Evolutionary conservation across 148 eudicot species (phyloP), one percentile per base, ranked within the genome.

Genomic region (Tetragonia tetragonoides): DNA sequence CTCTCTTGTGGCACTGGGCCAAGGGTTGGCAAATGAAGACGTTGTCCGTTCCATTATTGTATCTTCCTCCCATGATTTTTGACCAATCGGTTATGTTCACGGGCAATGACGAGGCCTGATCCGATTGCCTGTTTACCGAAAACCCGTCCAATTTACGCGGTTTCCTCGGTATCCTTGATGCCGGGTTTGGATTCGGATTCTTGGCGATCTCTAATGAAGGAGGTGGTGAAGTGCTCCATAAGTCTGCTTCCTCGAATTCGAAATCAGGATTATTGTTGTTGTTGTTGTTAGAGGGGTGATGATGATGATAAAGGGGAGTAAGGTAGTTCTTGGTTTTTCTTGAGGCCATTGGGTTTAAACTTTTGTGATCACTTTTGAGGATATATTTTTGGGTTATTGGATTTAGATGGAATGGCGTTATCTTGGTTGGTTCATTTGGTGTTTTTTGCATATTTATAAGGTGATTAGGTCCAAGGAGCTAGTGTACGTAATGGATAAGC

Each of bases 11-110:
- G 34, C 34, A 28, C 34, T 28, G 34, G 34, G 34, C 34, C 34
- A 28, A 28, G n/a, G n/a, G n/a, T n/a, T n/a, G n/a, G n/a, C n/a
- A n/a, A n/a, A n/a, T n/a, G n/a, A n/a, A n/a, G n/a, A n/a, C 62
- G 3, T 66, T 44, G 2, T 68, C 16, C 11, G 20, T 34, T 0
- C 34, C 34, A 28, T 28, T 28, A 12, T 34, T 66, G 7, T 73
- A 38, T n/a, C 20, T 17, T 11, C 23, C 44, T 8, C 80, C 66
- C n/a, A 38, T 20, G 47, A 77, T 77, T 66, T 77, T 77, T 17
- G 74, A 68, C 80, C 80, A 77, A 59, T 77, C 81, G 46, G 81
- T 75, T 18, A 78, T 62, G 44, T 71, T 75, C 15, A 84, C 76
- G n/a, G 87, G 85, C 44, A 82, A 62, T 49, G 84, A 70, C 28